Percentiles rank a stretch among this genome's conserved stretches.
These are phyloP conservation scores for Fonsecaea erecta DNA, from an alignment of 2,329 filamentous ascomycete genomes.

Conservation along the genomic window DNA sequence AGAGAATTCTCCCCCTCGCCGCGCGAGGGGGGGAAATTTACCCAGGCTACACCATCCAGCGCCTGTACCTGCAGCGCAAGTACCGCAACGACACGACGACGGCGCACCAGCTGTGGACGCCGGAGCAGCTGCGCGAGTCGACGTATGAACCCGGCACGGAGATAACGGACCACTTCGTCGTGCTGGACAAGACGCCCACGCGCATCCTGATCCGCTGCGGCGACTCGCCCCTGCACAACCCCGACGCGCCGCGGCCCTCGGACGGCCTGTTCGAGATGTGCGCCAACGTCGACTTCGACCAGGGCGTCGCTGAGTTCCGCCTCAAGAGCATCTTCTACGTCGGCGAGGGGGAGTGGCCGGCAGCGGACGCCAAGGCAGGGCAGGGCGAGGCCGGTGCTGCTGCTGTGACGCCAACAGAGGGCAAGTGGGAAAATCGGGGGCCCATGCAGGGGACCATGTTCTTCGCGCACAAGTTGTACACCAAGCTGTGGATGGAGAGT, in stretches of 20 bases:
- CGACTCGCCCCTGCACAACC: constrained; percentile 62
- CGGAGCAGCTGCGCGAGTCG: constrained; percentile 58
- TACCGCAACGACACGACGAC: constrained; percentile 35
- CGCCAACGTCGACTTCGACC: constrained; percentile 63
- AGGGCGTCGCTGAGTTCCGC: constrained; percentile 65
- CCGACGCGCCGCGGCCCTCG: constrained; percentile 57
- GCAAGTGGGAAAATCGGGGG: constrained; percentile 41
- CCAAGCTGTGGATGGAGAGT: constrained; percentile 62
- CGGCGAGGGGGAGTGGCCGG: constrained; percentile 6
- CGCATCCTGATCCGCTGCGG: constrained; percentile 69
- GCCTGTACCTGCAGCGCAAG: constrained; percentile 30
- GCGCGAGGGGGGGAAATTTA: no score
- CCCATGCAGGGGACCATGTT: constrained; percentile 37
- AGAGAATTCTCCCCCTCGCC: neutral
- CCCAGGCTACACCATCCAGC: constrained; percentile 51
- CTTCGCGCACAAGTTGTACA: constrained; percentile 61
- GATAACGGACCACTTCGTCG: constrained; percentile 74
- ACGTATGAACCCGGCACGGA: constrained; percentile 66
- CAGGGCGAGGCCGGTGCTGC: no score
- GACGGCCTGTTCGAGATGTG: constrained; percentile 71
- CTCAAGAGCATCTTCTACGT: constrained; percentile 68
- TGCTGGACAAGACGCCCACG: constrained; percentile 65
- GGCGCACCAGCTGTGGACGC: constrained; percentile 65
- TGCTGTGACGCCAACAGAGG: no score
- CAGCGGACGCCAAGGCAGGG: no score